These are phyloP conservation scores for Penicillium brasilianum DNA, from an alignment of 2,329 filamentous ascomycete species.

Conservation along the genomic window DNA sequence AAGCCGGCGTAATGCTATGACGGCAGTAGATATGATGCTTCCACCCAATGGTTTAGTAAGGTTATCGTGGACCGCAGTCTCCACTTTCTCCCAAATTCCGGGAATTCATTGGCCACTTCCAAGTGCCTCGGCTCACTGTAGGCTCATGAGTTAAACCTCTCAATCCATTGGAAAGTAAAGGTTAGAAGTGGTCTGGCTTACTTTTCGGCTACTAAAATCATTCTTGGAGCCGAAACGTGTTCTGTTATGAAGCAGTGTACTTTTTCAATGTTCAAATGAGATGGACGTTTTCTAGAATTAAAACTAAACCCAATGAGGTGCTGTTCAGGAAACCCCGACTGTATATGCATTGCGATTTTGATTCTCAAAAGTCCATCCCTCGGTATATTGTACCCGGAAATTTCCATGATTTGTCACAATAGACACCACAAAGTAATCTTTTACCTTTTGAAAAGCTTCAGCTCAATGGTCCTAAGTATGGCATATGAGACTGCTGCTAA, in stretches of 20 bases:
- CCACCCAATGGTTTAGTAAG: too few relatives aligned
- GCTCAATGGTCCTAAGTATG: constrained; percentile 55
- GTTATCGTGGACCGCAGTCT: background rate
- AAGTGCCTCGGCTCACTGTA: background rate
- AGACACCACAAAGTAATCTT: too few relatives aligned
- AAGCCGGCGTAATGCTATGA: too few relatives aligned
- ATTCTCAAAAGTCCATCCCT: background rate
- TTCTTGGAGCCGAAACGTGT: too few relatives aligned
- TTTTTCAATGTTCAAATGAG: too few relatives aligned
- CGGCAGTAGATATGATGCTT: too few relatives aligned
- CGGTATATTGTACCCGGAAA: background rate
- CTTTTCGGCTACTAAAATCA: too few relatives aligned
- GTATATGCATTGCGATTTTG: background rate
- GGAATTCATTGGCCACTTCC: background rate
- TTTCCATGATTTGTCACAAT: too few relatives aligned
- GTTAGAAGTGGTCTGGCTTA: too few relatives aligned
- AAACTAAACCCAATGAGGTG: background rate
- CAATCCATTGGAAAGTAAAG: too few relatives aligned
- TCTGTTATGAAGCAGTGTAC: too few relatives aligned
- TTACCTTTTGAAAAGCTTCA: constrained; percentile 50
- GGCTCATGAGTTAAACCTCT: background rate
- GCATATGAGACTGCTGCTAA: constrained; percentile 62
- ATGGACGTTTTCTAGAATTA: too few relatives aligned
- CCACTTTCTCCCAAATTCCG: background rate
- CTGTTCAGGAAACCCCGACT: background rate